Percentiles rank a stretch among this genome's conserved stretches.
Evolutionary conservation across 2,329 filamentous ascomycete genomes (phyloP).

Genomic region (Trichoderma lentiforme): DNA sequence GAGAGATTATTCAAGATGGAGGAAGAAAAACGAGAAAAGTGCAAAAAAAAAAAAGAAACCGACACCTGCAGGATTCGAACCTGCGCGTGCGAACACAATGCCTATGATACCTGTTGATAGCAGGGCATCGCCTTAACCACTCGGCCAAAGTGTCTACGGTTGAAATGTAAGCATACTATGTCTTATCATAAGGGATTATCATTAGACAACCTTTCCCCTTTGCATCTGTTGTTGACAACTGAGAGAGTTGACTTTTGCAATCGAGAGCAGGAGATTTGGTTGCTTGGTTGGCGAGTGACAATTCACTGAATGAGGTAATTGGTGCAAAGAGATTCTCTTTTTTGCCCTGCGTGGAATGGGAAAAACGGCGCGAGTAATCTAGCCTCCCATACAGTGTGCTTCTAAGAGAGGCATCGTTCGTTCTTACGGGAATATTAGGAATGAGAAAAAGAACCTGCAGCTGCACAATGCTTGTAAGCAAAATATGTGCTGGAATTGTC

Average conservation of each 20-base stretch:
- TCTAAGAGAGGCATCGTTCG: not conserved
- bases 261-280: not conserved
- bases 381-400: not conserved
- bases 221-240: not conserved
- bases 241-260: not conserved
- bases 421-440: not conserved
- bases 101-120: slow-evolving; percentile 16
- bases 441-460: not conserved
- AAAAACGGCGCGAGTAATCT: not conserved
- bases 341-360: not conserved
- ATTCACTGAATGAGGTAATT: not conserved
- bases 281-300: not conserved
- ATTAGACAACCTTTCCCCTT: fast-evolving
- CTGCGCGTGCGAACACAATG: slow-evolving; percentile 20
- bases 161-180: not conserved
- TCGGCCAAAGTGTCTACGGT: slow-evolving; percentile 19
- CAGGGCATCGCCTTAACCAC: slow-evolving; percentile 20
- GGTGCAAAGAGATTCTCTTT: not conserved
- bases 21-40: no score
- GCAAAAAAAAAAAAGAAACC: slow-evolving; percentile 14
- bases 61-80: slow-evolving; percentile 20
- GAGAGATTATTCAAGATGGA: not conserved
- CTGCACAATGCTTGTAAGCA: not conserved
- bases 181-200: not conserved
- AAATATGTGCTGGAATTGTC: not conserved